Evolutionary conservation across 2,329 filamentous ascomycete genomes (phyloP).

Genomic region (Chaetothyriales sp.): DNA sequence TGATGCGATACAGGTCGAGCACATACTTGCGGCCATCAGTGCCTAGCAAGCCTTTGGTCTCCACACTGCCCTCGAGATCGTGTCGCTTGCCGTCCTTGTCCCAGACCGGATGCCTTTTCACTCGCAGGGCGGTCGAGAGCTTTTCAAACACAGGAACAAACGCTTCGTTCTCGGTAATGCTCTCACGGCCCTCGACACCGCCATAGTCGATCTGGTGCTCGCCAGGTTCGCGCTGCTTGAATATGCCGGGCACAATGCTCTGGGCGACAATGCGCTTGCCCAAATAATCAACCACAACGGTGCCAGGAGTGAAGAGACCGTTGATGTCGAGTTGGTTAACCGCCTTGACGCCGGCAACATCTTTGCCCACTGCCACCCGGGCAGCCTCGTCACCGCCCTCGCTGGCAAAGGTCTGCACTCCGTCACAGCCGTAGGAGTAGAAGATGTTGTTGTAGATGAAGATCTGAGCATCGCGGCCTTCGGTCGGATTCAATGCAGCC

Average conservation of each 20-base stretch:
- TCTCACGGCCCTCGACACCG: conserved; percentile 90
- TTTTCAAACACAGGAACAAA: conserved; percentile 77
- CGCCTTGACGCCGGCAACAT: conserved; percentile 81
- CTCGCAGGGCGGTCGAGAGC: conserved; percentile 74
- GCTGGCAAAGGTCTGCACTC: conserved; percentile 88
- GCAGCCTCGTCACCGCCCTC: conserved; percentile 96
- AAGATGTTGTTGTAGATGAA: conserved; percentile 99
- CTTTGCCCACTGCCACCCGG: conserved; percentile 88
- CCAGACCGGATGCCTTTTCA: conserved; percentile 94
- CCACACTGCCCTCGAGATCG: conserved; percentile 85
- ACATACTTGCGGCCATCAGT: conserved; percentile 96
- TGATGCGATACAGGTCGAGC: conserved; percentile 89
- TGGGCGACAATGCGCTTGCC: conserved; percentile 95
- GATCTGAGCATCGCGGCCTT: conserved; percentile 83
- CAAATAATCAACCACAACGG: conserved; percentile 89
- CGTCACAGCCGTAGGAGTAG: conserved; percentile 95
- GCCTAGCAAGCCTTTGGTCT: conserved; percentile 93
- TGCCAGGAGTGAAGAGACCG: conserved; percentile 86
- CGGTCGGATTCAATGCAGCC: conserved; percentile 84
- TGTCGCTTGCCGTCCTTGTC: conserved; percentile 87
- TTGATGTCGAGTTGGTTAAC: conserved; percentile 96
- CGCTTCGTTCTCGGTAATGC: conserved; percentile 76
- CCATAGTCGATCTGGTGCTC: conserved; percentile 99
- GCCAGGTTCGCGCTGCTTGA: conserved; percentile 92
- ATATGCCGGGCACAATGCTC: conserved; percentile 96